A percentile compares a stretch with the other conserved stretches of the same genome.
Evolutionary conservation across 2,329 filamentous ascomycete species (phyloP).

Genomic region (Cadophora sp.): DNA sequence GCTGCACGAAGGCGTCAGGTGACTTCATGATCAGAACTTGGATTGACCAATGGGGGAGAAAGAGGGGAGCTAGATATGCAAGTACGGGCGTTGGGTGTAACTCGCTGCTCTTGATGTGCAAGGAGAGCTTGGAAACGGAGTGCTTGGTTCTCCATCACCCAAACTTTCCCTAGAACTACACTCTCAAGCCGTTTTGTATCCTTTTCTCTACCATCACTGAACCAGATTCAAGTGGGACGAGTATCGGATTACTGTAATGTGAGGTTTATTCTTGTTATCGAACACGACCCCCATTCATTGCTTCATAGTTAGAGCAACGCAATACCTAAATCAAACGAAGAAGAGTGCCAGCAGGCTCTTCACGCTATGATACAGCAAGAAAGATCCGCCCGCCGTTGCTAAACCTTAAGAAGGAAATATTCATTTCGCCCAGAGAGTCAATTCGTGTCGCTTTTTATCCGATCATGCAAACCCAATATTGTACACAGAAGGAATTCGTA

Average conservation of each 20-base stretch:
- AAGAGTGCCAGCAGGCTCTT: constrained; percentile 24
- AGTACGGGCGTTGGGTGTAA: constrained; percentile 9
- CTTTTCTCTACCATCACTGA: not conserved
- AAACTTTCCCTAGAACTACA: not conserved
- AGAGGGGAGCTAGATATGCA: not conserved
- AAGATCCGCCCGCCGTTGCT: constrained; percentile 27
- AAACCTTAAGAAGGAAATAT: constrained; percentile 32
- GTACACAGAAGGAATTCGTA: constrained; percentile 36
- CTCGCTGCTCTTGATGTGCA: constrained; percentile 3
- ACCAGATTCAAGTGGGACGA: not conserved
- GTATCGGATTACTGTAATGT: not conserved
- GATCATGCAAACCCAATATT: constrained; percentile 43
- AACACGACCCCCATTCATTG: not conserved
- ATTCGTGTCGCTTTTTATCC: constrained; percentile 40
- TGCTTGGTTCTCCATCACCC: not conserved
- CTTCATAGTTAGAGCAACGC: not conserved
- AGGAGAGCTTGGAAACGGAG: not conserved
- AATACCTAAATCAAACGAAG: constrained; percentile 14
- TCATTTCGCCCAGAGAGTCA: constrained; percentile 34
- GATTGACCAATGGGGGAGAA: constrained; percentile 7
- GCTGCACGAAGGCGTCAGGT: constrained; percentile 10
- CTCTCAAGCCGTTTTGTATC: not conserved
- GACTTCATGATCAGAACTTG: not conserved
- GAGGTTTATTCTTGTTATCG: constrained; percentile 1
- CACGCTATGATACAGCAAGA: constrained; percentile 34